A percentile compares a stretch with the other conserved stretches of the same genome.
Conservation (phyloP, 2,329 filamentous ascomycete genomes). For the Fusarium sp. region DNA sequence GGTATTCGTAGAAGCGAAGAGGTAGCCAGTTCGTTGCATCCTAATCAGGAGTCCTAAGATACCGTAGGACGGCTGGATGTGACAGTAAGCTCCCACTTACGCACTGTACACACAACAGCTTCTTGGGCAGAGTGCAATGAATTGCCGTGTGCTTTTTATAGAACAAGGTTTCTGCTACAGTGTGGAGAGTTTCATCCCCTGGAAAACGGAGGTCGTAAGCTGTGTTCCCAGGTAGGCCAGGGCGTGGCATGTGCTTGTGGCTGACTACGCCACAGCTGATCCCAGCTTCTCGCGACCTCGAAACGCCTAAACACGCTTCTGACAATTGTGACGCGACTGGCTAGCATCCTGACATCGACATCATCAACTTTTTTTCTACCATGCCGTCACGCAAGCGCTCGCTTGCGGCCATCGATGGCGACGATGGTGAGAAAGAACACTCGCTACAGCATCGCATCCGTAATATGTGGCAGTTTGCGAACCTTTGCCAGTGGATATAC, state of each 20-base stretch:
- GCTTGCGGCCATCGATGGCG: slow-evolving; percentile 33
- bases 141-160: slow-evolving; percentile 39
- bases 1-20: slow-evolving; percentile 27
- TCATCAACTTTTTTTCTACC: slow-evolving; percentile 25
- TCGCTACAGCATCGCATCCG: slow-evolving; percentile 72
- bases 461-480: slow-evolving; percentile 96
- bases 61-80: slow-evolving; percentile 15
- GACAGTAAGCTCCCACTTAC: slow-evolving; percentile 22
- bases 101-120: slow-evolving; percentile 36
- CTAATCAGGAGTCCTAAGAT: slow-evolving; percentile 40
- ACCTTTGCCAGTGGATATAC: slow-evolving; percentile 91
- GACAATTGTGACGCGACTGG: slow-evolving; percentile 44
- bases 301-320: slow-evolving; percentile 35
- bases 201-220: slow-evolving; percentile 32
- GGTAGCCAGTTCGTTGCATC: slow-evolving; percentile 29
- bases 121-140: background rate
- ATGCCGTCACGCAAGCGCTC: slow-evolving; percentile 47
- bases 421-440: slow-evolving; percentile 25
- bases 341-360: slow-evolving; percentile 30
- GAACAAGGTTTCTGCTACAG: slow-evolving; percentile 38
- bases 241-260: slow-evolving; percentile 43
- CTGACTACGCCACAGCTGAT: slow-evolving; percentile 42
- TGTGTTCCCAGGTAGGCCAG: background rate
- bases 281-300: slow-evolving; percentile 37
- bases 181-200: slow-evolving; percentile 33